A percentile compares a stretch with the other conserved stretches of the same genome.
Evolutionary conservation across 805 yeast species (phyloP).

Genomic region (Candida ovalis): DNA sequence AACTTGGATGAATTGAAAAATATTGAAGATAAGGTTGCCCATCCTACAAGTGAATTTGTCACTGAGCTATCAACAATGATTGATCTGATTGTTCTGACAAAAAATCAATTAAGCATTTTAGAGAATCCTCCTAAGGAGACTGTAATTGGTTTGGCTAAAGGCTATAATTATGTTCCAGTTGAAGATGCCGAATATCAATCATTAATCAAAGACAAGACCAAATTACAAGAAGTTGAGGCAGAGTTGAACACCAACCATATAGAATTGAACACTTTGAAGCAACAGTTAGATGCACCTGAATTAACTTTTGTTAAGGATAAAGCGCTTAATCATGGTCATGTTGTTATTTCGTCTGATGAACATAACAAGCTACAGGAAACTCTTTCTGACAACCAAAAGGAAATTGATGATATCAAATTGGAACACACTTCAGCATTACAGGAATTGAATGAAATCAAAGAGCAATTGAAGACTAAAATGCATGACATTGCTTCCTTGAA

Average conservation of each 20-base stretch:
- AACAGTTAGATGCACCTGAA: conserved; percentile 6
- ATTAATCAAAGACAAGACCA: neutral
- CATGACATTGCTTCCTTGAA: neutral
- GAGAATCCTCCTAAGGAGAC: conserved; percentile 14
- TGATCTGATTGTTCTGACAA: conserved; percentile 20
- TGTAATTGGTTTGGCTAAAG: conserved; percentile 8
- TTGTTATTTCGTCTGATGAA: conserved; percentile 2
- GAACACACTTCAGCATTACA: neutral
- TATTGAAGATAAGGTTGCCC: neutral
- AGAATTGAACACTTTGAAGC: neutral
- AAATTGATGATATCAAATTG: neutral
- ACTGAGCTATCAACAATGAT: conserved; percentile 27
- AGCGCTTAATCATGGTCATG: conserved; percentile 6
- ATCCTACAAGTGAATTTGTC: conserved; percentile 29
- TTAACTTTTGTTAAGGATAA: conserved; percentile 8
- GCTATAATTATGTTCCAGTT: conserved; percentile 6
- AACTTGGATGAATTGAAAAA: conserved; percentile 6
- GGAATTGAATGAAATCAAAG: neutral
- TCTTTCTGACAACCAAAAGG: neutral
- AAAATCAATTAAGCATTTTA: conserved; percentile 13
- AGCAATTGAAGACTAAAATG: conserved; percentile 1
- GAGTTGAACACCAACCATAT: neutral
- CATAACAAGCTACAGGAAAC: conserved; percentile 2
- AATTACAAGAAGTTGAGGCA: neutral
- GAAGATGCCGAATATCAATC: conserved; percentile 3